Evolutionary conservation across 2,329 filamentous ascomycete species (phyloP).

Genomic region (Aspergillus terreus): DNA sequence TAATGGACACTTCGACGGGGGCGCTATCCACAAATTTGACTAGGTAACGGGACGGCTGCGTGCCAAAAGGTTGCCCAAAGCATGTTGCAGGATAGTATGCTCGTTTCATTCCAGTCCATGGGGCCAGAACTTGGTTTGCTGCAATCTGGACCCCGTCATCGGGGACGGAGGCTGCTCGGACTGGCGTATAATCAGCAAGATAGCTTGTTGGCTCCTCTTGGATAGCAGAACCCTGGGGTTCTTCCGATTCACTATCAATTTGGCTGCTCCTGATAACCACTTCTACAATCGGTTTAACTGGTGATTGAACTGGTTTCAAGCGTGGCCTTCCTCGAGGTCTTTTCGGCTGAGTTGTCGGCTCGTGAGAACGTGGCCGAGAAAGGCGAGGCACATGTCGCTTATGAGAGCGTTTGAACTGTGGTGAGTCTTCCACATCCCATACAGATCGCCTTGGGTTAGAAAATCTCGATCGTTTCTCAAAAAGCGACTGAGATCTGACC

Average conservation of each 20-base stretch:
- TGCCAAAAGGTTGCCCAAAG: constrained; percentile 42
- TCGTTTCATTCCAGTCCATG: constrained; percentile 53
- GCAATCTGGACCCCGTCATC: constrained; percentile 29
- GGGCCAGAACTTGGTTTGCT: constrained; percentile 55
- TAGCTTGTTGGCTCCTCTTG: constrained; percentile 11
- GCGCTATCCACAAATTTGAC: constrained; percentile 45
- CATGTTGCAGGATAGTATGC: constrained; percentile 61
- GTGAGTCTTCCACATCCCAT: constrained; percentile 36
- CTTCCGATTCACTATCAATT: constrained; percentile 12
- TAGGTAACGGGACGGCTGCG: constrained; percentile 40
- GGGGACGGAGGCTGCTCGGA: constrained; percentile 2
- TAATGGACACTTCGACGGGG: constrained; percentile 37
- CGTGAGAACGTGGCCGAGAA: constrained; percentile 7
- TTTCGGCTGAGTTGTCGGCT: constrained; percentile 1
- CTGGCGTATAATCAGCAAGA: constrained; percentile 3
- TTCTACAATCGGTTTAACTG: background rate
- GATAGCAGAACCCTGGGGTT: constrained; percentile 3
- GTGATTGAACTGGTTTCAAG: constrained; percentile 1
- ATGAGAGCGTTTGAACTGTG: constrained; percentile 20
- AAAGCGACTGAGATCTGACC: constrained; percentile 13
- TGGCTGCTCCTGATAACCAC: background rate
- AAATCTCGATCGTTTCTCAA: constrained; percentile 20
- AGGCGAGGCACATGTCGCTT: constrained; percentile 12
- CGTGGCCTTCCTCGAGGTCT: constrained; percentile 8
- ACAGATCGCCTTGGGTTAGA: constrained; percentile 25